These are phyloP conservation scores for Volvariella surrecta DNA, from an alignment of 1,284 basidiomycete genomes.

Conservation along the genomic window DNA sequence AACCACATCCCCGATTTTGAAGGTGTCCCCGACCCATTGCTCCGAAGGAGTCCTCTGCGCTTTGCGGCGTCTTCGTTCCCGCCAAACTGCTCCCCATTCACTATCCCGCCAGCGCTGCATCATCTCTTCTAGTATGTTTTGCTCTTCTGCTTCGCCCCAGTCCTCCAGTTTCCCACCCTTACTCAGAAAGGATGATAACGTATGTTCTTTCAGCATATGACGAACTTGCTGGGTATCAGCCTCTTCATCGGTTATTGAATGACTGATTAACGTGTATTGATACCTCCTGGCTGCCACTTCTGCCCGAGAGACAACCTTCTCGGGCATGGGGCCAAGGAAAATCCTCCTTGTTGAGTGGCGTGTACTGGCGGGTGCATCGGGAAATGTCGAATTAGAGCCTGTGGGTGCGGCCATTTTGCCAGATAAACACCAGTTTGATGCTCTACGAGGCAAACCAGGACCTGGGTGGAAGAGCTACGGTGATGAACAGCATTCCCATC, in stretches of 20 bases:
- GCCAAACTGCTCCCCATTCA: slow-evolving; percentile 51
- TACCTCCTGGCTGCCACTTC: slow-evolving; percentile 22
- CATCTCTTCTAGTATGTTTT: slow-evolving; percentile 45
- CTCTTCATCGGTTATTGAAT: slow-evolving; percentile 9
- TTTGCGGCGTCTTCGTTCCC: slow-evolving; percentile 19
- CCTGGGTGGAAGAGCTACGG: too few relatives aligned
- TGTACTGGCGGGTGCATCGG: background rate
- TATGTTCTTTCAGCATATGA: slow-evolving; percentile 45
- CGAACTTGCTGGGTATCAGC: slow-evolving; percentile 32
- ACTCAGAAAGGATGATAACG: slow-evolving; percentile 52
- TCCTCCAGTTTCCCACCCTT: slow-evolving; percentile 54
- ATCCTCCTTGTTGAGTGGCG: slow-evolving; percentile 29
- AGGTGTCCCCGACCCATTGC: slow-evolving; percentile 65
- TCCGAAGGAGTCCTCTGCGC: slow-evolving; percentile 13
- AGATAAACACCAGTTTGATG: too few relatives aligned
- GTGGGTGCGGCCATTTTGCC: too few relatives aligned
- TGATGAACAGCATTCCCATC: too few relatives aligned
- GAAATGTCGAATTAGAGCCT: background rate
- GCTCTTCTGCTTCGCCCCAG: slow-evolving; percentile 53
- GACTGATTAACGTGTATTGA: slow-evolving; percentile 15
- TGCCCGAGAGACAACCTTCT: slow-evolving; percentile 34
- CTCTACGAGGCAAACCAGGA: too few relatives aligned
- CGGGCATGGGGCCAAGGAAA: slow-evolving; percentile 61
- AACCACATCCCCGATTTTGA: slow-evolving; percentile 63
- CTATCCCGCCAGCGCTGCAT: slow-evolving; percentile 53